Evolutionary conservation across 2,329 filamentous ascomycete genomes (phyloP).

Genomic region (Onygenales sp.): DNA sequence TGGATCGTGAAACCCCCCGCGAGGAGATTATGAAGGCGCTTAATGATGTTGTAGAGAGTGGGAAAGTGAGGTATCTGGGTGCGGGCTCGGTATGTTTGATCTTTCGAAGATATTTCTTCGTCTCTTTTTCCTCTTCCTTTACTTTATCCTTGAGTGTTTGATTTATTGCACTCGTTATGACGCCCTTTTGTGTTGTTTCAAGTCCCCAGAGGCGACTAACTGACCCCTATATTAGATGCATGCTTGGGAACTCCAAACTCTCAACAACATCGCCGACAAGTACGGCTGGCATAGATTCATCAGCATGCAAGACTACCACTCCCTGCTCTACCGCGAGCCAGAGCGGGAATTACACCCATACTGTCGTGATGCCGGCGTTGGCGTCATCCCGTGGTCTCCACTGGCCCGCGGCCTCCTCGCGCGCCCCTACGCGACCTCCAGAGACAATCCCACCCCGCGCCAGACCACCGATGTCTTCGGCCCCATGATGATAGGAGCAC

Average conservation of each 20-base stretch:
- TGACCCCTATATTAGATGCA: slow-evolving; percentile 31
- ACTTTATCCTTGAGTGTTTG: background rate
- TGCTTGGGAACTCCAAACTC: slow-evolving; percentile 42
- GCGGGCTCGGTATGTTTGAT: slow-evolving; percentile 21
- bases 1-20: slow-evolving; percentile 40
- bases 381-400: slow-evolving; percentile 32
- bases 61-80: slow-evolving; percentile 34
- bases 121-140: background rate
- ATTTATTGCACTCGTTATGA: background rate
- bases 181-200: too few relatives aligned
- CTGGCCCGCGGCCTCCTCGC: slow-evolving; percentile 38
- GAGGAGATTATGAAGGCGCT: slow-evolving; percentile 46
- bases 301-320: slow-evolving; percentile 45
- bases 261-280: slow-evolving; percentile 39
- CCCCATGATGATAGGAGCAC: slow-evolving; percentile 32
- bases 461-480: slow-evolving; percentile 35
- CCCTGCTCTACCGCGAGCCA: slow-evolving; percentile 38
- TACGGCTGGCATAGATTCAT: slow-evolving; percentile 43
- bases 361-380: slow-evolving; percentile 28
- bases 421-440: slow-evolving; percentile 31
- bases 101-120: background rate
- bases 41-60: slow-evolving; percentile 35
- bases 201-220: background rate
- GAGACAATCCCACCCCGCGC: slow-evolving; percentile 33
- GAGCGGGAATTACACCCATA: slow-evolving; percentile 38